These are phyloP conservation scores for Clonostachys chloroleuca DNA, from an alignment of 2,329 filamentous ascomycete species.

Conservation along the genomic window DNA sequence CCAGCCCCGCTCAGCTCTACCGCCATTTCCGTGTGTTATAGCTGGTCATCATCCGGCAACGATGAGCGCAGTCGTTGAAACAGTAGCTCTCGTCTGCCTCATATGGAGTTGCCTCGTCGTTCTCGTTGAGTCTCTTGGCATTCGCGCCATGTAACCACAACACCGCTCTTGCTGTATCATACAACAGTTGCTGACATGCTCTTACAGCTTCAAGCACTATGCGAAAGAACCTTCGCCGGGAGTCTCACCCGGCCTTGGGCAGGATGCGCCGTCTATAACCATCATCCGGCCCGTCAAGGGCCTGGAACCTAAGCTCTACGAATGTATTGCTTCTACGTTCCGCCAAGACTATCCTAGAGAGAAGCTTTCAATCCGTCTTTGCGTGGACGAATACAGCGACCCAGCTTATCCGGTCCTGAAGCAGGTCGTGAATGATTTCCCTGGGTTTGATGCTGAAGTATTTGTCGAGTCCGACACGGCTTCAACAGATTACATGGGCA, in stretches of 20 bases:
- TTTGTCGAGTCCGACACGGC: slow-evolving; percentile 69
- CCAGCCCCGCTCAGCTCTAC: no score
- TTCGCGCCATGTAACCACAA: slow-evolving; percentile 44
- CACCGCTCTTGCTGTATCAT: slow-evolving; percentile 1
- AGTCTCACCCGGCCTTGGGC: slow-evolving; percentile 42
- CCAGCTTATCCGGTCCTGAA: slow-evolving; percentile 72
- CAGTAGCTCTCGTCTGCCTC: slow-evolving; percentile 40
- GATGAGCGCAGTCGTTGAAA: slow-evolving; percentile 17
- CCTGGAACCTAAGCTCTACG: slow-evolving; percentile 83
- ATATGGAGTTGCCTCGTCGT: slow-evolving; percentile 49
- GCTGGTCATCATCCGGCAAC: no score
- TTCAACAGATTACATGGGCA: slow-evolving; percentile 22
- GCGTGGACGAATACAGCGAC: slow-evolving; percentile 70
- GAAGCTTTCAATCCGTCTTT: slow-evolving; percentile 77
- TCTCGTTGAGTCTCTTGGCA: slow-evolving; percentile 50
- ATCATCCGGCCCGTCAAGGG: slow-evolving; percentile 92
- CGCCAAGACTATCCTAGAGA: slow-evolving; percentile 73
- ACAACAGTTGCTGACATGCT: neutral
- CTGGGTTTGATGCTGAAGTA: slow-evolving; percentile 64
- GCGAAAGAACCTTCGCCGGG: slow-evolving; percentile 42
- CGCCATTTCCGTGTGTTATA: no score
- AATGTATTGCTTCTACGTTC: slow-evolving; percentile 85
- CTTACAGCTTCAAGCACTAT: slow-evolving; percentile 46
- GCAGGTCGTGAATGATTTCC: slow-evolving; percentile 69
- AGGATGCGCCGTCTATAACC: slow-evolving; percentile 73